Percentiles rank a stretch among this genome's conserved stretches.
These are phyloP conservation scores for Pythium sukuiense DNA, from an alignment of 352 stramenopile species.

Conservation along the genomic window DNA sequence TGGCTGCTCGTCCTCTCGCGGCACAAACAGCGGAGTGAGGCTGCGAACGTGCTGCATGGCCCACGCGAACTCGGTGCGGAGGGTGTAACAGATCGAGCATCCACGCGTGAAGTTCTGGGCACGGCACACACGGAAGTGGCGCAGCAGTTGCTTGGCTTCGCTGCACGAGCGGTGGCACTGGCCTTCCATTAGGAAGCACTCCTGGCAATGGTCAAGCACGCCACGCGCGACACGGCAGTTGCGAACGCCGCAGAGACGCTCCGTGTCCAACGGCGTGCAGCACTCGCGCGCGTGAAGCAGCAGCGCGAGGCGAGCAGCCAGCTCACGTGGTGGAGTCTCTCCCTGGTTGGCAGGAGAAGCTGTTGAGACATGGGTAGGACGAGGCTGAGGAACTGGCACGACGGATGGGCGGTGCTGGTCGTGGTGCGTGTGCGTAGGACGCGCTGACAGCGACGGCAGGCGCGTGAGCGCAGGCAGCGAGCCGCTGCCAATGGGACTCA, in stretches of 20 bases:
- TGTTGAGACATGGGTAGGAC: neutral
- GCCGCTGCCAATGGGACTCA: conserved; percentile 4
- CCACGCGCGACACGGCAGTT: conserved; percentile 51
- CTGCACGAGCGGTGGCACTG: conserved; percentile 46
- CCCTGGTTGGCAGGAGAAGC: neutral
- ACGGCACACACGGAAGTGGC: conserved; percentile 46
- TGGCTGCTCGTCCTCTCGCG: conserved; percentile 3
- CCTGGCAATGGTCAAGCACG: conserved; percentile 55
- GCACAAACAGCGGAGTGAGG: conserved; percentile 38
- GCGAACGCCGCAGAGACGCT: conserved; percentile 31
- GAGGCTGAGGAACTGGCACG: neutral
- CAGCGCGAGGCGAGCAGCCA: conserved; percentile 40
- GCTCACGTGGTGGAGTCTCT: conserved; percentile 28
- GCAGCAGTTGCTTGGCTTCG: conserved; percentile 48
- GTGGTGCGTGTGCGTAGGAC: conserved; percentile 9
- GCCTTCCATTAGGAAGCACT: conserved; percentile 42
- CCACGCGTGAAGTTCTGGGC: conserved; percentile 26
- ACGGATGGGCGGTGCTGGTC: conserved; percentile 13
- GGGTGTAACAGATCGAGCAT: conserved; percentile 34
- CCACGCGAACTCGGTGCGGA: conserved; percentile 38
- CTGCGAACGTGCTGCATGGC: conserved; percentile 36
- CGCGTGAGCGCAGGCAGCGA: conserved; percentile 19
- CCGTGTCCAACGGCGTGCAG: conserved; percentile 33
- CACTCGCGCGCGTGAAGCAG: conserved; percentile 52
- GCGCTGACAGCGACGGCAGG: conserved; percentile 20